phyloP scores from a whole-genome alignment of 202 grass and related monocot species.

The Miscanthus sacchariflorus region DNA sequence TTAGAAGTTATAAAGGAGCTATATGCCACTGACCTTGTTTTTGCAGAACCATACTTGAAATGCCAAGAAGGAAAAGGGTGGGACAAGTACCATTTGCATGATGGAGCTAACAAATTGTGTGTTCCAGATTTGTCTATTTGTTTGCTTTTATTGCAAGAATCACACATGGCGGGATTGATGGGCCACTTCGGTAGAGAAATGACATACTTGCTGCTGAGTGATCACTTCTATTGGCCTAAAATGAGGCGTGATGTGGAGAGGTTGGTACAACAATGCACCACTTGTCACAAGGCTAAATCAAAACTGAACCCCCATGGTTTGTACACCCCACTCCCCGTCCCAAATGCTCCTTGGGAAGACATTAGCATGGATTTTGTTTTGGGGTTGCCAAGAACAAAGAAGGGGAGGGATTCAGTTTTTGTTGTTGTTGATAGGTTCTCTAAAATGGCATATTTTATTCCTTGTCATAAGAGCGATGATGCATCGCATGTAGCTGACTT shows the following conservation, averaged over 20 bases:
- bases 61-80: not conserved
- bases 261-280: not conserved
- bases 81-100: slow-evolving; percentile 2
- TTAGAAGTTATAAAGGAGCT: not conserved
- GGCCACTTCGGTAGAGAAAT: not conserved
- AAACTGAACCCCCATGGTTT: not conserved
- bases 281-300: not conserved
- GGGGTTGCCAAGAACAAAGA: not conserved
- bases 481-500: not conserved
- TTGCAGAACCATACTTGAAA: not conserved
- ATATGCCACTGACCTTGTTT: not conserved
- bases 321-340: not conserved
- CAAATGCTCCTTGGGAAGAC: not conserved
- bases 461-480: not conserved
- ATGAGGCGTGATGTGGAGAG: not conserved
- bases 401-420: not conserved
- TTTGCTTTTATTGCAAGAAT: not conserved
- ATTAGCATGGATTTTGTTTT: not conserved
- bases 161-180: not conserved
- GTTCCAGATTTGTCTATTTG: no score
- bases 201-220: not conserved
- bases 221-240: not conserved
- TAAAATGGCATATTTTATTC: not conserved
- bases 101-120: not conserved
- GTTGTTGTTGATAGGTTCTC: not conserved